Evolutionary conservation across 2,329 filamentous ascomycete genomes (phyloP).

Genomic region (Ophiostoma himal-ulmi): DNA sequence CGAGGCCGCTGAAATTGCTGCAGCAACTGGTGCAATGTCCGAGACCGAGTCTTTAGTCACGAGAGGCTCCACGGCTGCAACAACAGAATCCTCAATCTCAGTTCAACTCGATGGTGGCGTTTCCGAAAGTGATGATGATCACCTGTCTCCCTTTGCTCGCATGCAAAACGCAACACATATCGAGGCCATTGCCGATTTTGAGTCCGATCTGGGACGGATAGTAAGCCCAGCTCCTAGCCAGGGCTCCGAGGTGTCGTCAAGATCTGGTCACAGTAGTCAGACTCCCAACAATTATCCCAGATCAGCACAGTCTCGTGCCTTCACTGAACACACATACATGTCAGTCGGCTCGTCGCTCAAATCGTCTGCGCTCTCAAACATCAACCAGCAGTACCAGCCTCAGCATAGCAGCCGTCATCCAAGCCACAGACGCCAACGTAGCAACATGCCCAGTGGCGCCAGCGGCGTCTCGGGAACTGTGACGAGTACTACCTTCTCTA

Average conservation of each 20-base stretch:
- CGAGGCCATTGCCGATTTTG: slow-evolving; percentile 47
- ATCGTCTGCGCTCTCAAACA: slow-evolving; percentile 31
- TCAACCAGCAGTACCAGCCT: slow-evolving; percentile 16
- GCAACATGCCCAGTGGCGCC: slow-evolving; percentile 25
- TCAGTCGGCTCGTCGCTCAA: slow-evolving; percentile 57
- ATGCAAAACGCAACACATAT: slow-evolving; percentile 63
- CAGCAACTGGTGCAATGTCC: slow-evolving; percentile 18
- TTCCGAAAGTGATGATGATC: slow-evolving; percentile 72
- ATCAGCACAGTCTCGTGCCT: slow-evolving; percentile 48
- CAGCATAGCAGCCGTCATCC: not conserved
- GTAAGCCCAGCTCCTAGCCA: slow-evolving; percentile 61
- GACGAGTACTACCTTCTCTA: slow-evolving; percentile 46
- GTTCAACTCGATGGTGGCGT: slow-evolving; percentile 52
- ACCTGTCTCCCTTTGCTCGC: slow-evolving; percentile 67
- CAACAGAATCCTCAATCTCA: slow-evolving; percentile 51
- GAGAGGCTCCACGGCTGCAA: slow-evolving; percentile 35
- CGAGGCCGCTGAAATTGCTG: slow-evolving; percentile 37
- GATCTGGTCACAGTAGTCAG: slow-evolving; percentile 43
- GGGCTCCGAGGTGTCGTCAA: slow-evolving; percentile 47
- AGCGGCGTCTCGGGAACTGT: not conserved
- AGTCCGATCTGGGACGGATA: slow-evolving; percentile 56
- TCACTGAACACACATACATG: slow-evolving; percentile 62
- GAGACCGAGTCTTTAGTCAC: slow-evolving; percentile 6
- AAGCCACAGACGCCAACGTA: not conserved
- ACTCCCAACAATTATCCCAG: slow-evolving; percentile 45